phyloP scores from a whole-genome alignment of 2,329 filamentous ascomycete genomes.

The Rhynchosporium graminicola region DNA sequence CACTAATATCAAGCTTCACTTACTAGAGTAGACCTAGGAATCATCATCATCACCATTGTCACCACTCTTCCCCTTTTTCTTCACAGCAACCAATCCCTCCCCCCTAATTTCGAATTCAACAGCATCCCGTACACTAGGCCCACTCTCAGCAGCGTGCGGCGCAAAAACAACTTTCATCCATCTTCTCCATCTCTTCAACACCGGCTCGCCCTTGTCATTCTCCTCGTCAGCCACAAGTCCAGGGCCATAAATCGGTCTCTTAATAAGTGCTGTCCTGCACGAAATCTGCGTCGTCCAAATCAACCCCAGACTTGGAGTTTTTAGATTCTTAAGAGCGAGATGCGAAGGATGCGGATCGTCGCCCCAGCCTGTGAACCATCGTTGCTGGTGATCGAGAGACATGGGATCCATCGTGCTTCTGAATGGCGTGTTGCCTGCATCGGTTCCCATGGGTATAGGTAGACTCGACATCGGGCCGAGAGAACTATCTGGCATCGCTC shows the following conservation, averaged over 20 bases:
- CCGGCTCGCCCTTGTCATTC: slow-evolving; percentile 47
- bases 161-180: slow-evolving; percentile 91
- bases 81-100: slow-evolving; percentile 55
- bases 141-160: slow-evolving; percentile 64
- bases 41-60: slow-evolving; percentile 22
- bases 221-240: slow-evolving; percentile 42
- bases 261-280: slow-evolving; percentile 78
- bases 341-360: slow-evolving; percentile 54
- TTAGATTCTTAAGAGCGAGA: slow-evolving; percentile 52
- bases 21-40: not conserved
- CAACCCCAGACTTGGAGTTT: slow-evolving; percentile 84
- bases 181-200: slow-evolving; percentile 64
- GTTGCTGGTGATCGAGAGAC: slow-evolving; percentile 83
- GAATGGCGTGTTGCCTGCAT: slow-evolving; percentile 16
- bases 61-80: slow-evolving; percentile 15
- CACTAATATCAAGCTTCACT: not conserved
- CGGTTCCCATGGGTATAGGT: slow-evolving; percentile 14
- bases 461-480: slow-evolving; percentile 32
- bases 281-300: slow-evolving; percentile 91
- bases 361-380: slow-evolving; percentile 96
- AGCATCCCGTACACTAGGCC: slow-evolving; percentile 51
- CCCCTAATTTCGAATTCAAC: slow-evolving; percentile 75
- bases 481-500: slow-evolving; percentile 33
- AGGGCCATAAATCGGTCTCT: slow-evolving; percentile 56
- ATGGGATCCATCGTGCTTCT: slow-evolving; percentile 55